A percentile compares a stretch with the other conserved stretches of the same genome.
Conservation (phyloP, 1,139 yeast species). For the Magnusiomyces clavatus region DNA sequence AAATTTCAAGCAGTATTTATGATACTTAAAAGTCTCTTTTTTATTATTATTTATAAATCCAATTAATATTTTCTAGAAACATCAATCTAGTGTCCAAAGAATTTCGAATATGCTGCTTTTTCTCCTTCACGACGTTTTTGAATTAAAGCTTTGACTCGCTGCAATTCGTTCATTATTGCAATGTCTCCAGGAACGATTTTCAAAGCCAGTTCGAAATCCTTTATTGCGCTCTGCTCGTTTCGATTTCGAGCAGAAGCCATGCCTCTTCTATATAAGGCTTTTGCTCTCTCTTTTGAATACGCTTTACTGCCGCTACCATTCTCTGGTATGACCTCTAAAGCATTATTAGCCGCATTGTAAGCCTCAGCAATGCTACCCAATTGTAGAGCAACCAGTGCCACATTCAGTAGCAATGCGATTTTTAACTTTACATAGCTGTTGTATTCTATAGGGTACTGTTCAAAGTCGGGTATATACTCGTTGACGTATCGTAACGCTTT, state of each 20-base stretch:
- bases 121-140: constrained; percentile 58
- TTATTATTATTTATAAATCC: no score
- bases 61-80: no score
- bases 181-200: constrained; percentile 63
- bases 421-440: constrained; percentile 37
- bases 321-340: constrained; percentile 37
- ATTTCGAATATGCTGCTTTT: constrained; percentile 78
- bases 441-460: constrained; percentile 19
- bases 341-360: constrained; percentile 53
- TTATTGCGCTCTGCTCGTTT: constrained; percentile 65
- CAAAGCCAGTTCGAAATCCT: constrained; percentile 60
- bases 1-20: no score
- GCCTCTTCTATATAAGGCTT: constrained; percentile 82
- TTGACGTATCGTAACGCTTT: constrained; percentile 63
- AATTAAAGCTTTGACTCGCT: constrained; percentile 48
- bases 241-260: constrained; percentile 57
- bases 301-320: constrained; percentile 36
- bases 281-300: constrained; percentile 63
- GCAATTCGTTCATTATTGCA: constrained; percentile 61
- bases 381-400: constrained; percentile 67
- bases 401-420: constrained; percentile 57
- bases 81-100: constrained; percentile 37
- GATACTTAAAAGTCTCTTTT: no score
- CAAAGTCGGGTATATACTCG: constrained; percentile 55
- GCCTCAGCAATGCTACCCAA: constrained; percentile 48